Base-by-base conservation (phyloP, 768 basidiomycete species). In the Russula ochroleuca region DNA sequence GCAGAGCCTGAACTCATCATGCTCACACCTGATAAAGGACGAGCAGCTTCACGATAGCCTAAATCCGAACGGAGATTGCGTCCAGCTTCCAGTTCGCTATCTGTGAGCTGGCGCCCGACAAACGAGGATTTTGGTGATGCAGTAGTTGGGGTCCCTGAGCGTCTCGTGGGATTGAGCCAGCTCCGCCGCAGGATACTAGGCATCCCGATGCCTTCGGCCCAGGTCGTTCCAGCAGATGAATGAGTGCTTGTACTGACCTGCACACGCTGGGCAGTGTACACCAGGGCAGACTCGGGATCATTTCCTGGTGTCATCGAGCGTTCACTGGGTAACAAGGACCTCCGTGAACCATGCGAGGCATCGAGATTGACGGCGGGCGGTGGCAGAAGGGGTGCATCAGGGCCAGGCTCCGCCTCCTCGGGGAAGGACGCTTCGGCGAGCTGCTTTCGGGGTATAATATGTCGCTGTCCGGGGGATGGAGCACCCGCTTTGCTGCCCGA, bases 11-110 rank as follows among this genome's bases (percentile, higher is more conserved):
- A 79, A 58, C 86, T 88, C 62, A 74, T 76, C 21, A 75, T 78
- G 59, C 87, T 89, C 43, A 82, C 74, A 52, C 76, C 76, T 0
- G 88, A 89, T 35, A 81, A 71, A 0, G 88, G 88, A 5, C 88
- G 80, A 4, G 73, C 72, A 8, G 78, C 79, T 7, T 67, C 58
- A 37, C 65, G 61, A 59, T 57, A 52, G 9, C 67, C 63, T 56
- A 66, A 61, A 38, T 69, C 67, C 31, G 59, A 9, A 9, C 48
- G 61, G 43, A 82, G 72, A 55, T 78, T 68, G 0, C 68, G 62
- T 77, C 75, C 67, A 25, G 37, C 61, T 15, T 70, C 69, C 15
- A 67, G 13, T n/a, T 78, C 67, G 9, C 17, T 52, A 37, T 68
- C 66, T 0, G 68, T 61, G 35, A 68, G 45, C 31, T 33, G 59